Evolutionary conservation across 768 basidiomycete genomes (phyloP).

Genomic region (Leucogyrophana mollusca): DNA sequence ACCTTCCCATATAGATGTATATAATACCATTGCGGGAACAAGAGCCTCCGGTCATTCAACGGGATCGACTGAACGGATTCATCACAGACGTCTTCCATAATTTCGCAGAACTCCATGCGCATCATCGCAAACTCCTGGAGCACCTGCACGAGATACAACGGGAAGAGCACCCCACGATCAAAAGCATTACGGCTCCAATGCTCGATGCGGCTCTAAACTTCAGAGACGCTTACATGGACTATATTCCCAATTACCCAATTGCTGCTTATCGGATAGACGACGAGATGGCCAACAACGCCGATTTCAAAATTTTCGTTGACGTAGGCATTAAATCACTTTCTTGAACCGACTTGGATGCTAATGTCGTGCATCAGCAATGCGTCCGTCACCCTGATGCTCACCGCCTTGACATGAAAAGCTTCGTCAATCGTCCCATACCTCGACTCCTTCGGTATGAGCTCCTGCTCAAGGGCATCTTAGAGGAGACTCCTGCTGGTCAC

Average conservation of each 20-base stretch:
- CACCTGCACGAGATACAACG: constrained; percentile 84
- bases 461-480: constrained; percentile 75
- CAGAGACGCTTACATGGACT: constrained; percentile 89
- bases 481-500: constrained; percentile 70
- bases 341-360: not conserved
- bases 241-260: constrained; percentile 90
- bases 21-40: constrained; percentile 69
- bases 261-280: constrained; percentile 87
- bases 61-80: constrained; percentile 70
- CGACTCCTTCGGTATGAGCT: constrained; percentile 87
- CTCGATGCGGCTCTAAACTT: constrained; percentile 91
- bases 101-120: constrained; percentile 67
- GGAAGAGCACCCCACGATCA: constrained; percentile 81
- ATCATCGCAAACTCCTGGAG: constrained; percentile 76
- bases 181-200: constrained; percentile 78
- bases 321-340: constrained; percentile 39
- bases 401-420: constrained; percentile 88
- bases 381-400: constrained; percentile 73
- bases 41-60: constrained; percentile 66
- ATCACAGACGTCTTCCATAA: constrained; percentile 91
- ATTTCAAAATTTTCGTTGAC: constrained; percentile 82
- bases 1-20: constrained; percentile 59
- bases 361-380: constrained; percentile 34
- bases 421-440: constrained; percentile 90
- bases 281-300: constrained; percentile 77